These are phyloP conservation scores for Termitomyces sp. DNA, from an alignment of 768 basidiomycete genomes.

Conservation along the genomic window DNA sequence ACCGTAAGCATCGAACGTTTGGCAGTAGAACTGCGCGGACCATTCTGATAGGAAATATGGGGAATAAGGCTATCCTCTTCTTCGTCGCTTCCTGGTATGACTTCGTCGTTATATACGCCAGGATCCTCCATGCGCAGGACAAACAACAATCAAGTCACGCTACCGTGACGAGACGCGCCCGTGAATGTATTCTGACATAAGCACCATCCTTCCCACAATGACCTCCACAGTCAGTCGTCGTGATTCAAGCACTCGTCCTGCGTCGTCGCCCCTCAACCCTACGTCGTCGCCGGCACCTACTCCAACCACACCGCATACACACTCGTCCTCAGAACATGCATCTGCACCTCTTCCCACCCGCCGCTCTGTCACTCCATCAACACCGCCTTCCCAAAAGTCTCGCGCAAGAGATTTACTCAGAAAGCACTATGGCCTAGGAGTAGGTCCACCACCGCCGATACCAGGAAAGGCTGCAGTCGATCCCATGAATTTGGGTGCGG, in stretches of 20 bases:
- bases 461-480: conserved; percentile 56
- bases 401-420: conserved; percentile 73
- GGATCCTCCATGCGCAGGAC: conserved; percentile 8
- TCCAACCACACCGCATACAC: conserved; percentile 15
- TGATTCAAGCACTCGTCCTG: conserved; percentile 24
- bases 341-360: conserved; percentile 19
- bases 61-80: conserved; percentile 17
- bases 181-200: conserved; percentile 8
- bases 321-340: conserved; percentile 5
- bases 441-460: conserved; percentile 62
- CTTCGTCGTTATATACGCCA: conserved; percentile 27
- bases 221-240: conserved; percentile 19
- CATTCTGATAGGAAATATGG: not conserved
- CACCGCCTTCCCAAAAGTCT: conserved; percentile 37
- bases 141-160: conserved; percentile 4
- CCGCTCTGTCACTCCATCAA: conserved; percentile 19
- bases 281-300: conserved; percentile 28
- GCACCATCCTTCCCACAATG: conserved; percentile 7
- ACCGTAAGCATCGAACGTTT: not conserved
- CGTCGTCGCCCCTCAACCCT: conserved; percentile 41
- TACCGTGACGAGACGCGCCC: conserved; percentile 15
- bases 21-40: not conserved
- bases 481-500: conserved; percentile 78
- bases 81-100: conserved; percentile 47
- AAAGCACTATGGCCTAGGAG: conserved; percentile 82